Evolutionary conservation across 1,284 basidiomycete genomes (phyloP), one percentile per base, ranked within the genome.

Genomic region (Ganoderma sp.): DNA sequence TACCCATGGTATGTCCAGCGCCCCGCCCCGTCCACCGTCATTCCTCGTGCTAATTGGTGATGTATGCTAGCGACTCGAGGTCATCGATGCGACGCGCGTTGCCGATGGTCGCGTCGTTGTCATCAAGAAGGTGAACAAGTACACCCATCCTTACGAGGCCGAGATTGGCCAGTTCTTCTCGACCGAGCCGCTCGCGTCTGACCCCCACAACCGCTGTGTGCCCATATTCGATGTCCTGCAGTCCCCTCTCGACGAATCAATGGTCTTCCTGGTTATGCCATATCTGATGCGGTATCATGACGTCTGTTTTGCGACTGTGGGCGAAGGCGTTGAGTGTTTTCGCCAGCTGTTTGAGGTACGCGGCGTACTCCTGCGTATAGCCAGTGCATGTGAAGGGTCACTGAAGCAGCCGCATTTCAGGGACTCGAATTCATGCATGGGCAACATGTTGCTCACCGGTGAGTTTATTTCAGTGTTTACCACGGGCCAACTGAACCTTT

Each of bases 281-380:
- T 57, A 74, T 4, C 71, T 80, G 2, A 70, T 75, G 4, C 62
- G 50, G 0, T 74, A 70, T 43, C 32, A 74, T 28, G 41, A 72
- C 10, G 76, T 77, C 4, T 59, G 22, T 0, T 76, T 80, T 57
- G 61, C 61, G 4, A 74, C 75, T 1, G 58, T 74, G 5, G 76
- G 76, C 5, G 80, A 81, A 63, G 74, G 71, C 3, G 48, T 79
- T 2, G 73, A 75, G 10, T 80, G 78, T 62, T 62, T 77, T 34
- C 56, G 59, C 3, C 79, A 81, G 61, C 61, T 75, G 2, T 71
- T 79, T 8, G 77, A 79, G 69, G 79, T 80, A 52, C 10, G n/a
- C n/a, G n/a, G 43, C 48, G n/a, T 22, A 22, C n/a, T 12, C n/a
- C n/a, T 25, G 19, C 9, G 2, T 8, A 7, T 28, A 22, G 10